Conservation (phyloP, 2,329 filamentous ascomycete genomes). For the Aspergillus sp. region DNA sequence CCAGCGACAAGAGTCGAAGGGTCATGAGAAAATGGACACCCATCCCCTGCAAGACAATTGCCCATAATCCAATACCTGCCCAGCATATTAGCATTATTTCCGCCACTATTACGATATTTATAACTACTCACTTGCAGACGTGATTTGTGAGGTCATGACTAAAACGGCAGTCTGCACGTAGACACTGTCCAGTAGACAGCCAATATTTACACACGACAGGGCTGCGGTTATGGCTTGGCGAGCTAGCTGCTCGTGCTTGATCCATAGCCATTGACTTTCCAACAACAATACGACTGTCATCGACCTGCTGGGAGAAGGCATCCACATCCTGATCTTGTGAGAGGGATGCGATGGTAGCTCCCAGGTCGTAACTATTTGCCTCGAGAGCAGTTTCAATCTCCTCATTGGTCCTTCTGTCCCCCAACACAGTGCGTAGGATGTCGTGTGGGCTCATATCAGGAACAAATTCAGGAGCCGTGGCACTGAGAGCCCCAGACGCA, state of each 20-base stretch:
- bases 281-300: constrained; percentile 66
- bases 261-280: constrained; percentile 84
- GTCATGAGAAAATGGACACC: constrained; percentile 96
- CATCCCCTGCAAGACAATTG: constrained; percentile 87
- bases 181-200: constrained; percentile 89
- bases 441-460: constrained; percentile 97
- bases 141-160: constrained; percentile 95
- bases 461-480: constrained; percentile 75
- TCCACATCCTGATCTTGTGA: constrained; percentile 67
- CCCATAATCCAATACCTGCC: constrained; percentile 89
- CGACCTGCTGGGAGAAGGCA: constrained; percentile 45
- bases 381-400: constrained; percentile 91
- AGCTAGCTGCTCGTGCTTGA: constrained; percentile 67
- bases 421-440: constrained; percentile 91
- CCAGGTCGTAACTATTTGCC: constrained; percentile 85
- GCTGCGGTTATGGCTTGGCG: constrained; percentile 70
- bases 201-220: constrained; percentile 97
- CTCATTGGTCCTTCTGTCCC: constrained; percentile 82
- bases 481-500: constrained; percentile 62
- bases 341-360: constrained; percentile 81
- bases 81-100: constrained; percentile 17
- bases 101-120: too few species aligned
- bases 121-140: constrained; percentile 82
- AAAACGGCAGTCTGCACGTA: constrained; percentile 92
- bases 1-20: constrained; percentile 80